phyloP scores from a whole-genome alignment of 1,284 basidiomycete genomes.

The Tremellales sp. region DNA sequence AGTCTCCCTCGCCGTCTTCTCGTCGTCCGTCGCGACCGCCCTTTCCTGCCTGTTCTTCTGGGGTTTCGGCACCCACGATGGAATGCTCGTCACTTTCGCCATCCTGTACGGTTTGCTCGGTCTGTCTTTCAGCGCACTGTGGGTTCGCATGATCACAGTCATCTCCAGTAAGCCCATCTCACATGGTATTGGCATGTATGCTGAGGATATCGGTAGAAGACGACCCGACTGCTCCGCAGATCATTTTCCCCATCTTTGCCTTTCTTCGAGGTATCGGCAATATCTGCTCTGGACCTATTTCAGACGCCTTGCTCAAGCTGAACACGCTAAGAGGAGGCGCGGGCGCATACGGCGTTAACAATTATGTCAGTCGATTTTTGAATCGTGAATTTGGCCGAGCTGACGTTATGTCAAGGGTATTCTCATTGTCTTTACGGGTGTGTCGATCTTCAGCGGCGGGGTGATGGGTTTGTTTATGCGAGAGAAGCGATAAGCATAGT shows the following conservation, averaged over 20 bases:
- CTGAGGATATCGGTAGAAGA: conserved; percentile 36
- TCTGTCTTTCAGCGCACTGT: conserved; percentile 32
- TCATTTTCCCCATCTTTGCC: conserved; percentile 42
- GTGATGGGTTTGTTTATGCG: conserved; percentile 9
- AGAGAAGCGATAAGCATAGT: background rate
- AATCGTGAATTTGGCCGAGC: background rate
- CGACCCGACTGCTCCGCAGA: conserved; percentile 34
- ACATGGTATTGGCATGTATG: background rate
- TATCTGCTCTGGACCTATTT: conserved; percentile 41
- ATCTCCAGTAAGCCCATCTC: conserved; percentile 24
- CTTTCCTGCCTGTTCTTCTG: conserved; percentile 43
- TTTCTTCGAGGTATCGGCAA: conserved; percentile 44
- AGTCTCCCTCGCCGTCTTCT: conserved; percentile 29
- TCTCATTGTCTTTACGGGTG: conserved; percentile 13
- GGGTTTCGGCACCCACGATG: conserved; percentile 42
- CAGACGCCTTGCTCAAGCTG: conserved; percentile 29
- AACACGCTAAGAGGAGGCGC: conserved; percentile 21
- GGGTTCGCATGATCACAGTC: conserved; percentile 35
- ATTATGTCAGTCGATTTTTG: conserved; percentile 28
- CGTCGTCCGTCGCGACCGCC: conserved; percentile 36
- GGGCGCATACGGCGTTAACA: conserved; percentile 41
- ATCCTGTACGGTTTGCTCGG: conserved; percentile 36
- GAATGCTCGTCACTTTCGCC: conserved; percentile 27
- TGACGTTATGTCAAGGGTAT: conserved; percentile 7
- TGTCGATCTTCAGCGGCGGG: conserved; percentile 13